These are phyloP conservation scores for Alloteropsis semialata DNA, from an alignment of 176 grass and related monocot genomes.

Conservation along the genomic window DNA sequence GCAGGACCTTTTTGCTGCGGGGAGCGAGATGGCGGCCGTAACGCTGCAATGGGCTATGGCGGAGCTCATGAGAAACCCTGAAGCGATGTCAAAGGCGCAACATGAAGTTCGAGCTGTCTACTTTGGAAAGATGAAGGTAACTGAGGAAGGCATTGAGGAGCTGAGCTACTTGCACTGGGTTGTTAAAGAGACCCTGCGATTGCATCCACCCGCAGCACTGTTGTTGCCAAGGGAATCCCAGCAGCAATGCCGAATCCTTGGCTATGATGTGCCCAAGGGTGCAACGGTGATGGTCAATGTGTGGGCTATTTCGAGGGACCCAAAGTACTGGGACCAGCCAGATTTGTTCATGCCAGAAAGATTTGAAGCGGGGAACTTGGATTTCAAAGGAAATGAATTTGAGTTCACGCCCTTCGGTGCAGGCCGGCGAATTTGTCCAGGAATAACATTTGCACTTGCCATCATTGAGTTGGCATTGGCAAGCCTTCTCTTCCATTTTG, in stretches of 20 bases:
- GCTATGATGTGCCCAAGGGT: slow-evolving; percentile 37
- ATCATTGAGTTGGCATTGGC: background rate
- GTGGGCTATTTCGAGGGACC: background rate
- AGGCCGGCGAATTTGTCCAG: background rate
- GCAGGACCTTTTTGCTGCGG: slow-evolving; percentile 44
- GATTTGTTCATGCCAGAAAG: slow-evolving; percentile 21
- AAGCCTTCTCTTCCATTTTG: background rate
- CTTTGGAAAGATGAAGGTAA: background rate
- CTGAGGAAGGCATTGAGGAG: slow-evolving; percentile 24
- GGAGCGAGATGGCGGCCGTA: slow-evolving; percentile 30
- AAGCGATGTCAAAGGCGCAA: background rate
- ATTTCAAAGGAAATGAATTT: background rate
- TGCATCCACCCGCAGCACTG: slow-evolving; percentile 28
- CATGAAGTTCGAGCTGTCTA: slow-evolving; percentile 18
- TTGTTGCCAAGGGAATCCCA: slow-evolving; percentile 9
- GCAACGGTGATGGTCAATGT: background rate
- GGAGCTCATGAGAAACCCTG: slow-evolving; percentile 30
- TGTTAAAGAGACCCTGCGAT: slow-evolving; percentile 47
- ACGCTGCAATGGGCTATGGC: slow-evolving; percentile 46
- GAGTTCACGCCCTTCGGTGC: background rate
- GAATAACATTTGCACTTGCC: background rate
- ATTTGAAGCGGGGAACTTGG: background rate
- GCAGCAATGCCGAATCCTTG: slow-evolving; percentile 20
- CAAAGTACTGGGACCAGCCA: background rate
- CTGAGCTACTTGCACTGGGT: background rate